Base-by-base conservation (phyloP, 345 rosid species). In the Nasturtium officinale region DNA sequence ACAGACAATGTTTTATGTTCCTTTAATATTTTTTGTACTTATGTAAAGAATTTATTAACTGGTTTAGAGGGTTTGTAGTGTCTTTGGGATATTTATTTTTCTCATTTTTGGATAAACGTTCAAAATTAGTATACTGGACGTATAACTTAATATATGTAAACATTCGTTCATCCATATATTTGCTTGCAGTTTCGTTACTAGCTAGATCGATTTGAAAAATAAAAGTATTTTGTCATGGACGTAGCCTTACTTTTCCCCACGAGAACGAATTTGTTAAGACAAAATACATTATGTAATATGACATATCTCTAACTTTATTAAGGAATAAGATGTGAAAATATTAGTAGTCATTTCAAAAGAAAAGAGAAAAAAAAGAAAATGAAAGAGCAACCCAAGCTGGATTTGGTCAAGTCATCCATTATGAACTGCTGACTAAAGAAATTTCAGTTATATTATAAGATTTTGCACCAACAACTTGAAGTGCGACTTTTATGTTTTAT, bases 401-500 rank as follows among this genome's bases (percentile, higher is more conserved):
- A 59, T 59, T 67, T 75, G 68, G 68, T 75, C 78, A 75, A 50
- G 74, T 20, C 78, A 40, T 66, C 52, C 10, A 8, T 32, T 52
- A 40, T 51, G 40, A 60, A 52, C 54, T 75, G 26, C 17, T 20
- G 53, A 51, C 72, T 6, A 28, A n/a, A 59, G 35, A 18, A 60
- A 51, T 30, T 15, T 58, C 21, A 51, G 35, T 40, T 45, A 46
- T 45, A 20, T 28, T 50, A 42, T 57, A 65, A 53, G 23, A 65
- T 28, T 58, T 59, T 50, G 61, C 54, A 67, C 61, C 73, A 29
- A 58, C 79, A 76, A 60, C 74, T 75, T 67, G 35, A 38, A n/a
- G 47, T 56, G 20, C 78, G 35, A 18, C 43, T 37, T 65, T 54
- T 42, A 30, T 21, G 7, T 63, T 63, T 45, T 16, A 65, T 25